These are phyloP conservation scores for Nepenthes alata DNA, from an alignment of 179 eudicot genomes.

Conservation along the genomic window DNA sequence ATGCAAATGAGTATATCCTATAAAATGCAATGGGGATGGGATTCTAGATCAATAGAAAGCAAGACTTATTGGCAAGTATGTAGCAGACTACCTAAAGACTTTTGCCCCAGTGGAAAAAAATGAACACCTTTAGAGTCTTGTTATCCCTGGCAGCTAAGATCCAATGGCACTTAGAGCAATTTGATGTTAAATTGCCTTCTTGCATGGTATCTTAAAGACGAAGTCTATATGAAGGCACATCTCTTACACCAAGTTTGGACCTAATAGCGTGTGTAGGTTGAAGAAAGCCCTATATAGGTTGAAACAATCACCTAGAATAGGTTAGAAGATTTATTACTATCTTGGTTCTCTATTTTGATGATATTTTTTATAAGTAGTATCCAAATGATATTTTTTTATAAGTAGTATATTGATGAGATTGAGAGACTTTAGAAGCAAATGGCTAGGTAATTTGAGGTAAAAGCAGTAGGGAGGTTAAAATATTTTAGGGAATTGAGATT, in stretches of 20 bases:
- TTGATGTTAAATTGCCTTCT: not conserved
- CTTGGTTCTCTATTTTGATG: conserved; percentile 2
- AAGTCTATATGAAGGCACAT: not conserved
- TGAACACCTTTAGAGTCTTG: not conserved
- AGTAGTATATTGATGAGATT: not conserved
- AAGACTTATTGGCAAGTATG: not conserved
- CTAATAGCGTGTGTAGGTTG: not conserved
- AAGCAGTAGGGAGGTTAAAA: conserved; percentile 1
- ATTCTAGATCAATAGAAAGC: not conserved
- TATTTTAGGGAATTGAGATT: not conserved
- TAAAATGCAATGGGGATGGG: not conserved
- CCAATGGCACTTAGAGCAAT: not conserved
- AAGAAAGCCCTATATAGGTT: not conserved
- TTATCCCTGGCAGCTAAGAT: not conserved
- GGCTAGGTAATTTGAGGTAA: not conserved
- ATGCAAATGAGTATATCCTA: not conserved
- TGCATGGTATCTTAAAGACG: not conserved
- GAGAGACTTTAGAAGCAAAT: not conserved
- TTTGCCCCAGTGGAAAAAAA: not conserved
- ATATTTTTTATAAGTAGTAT: not conserved
- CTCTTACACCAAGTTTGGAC: not conserved
- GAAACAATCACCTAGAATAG: not conserved
- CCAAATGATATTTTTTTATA: not conserved
- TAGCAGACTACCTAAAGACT: not conserved
- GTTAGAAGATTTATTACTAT: not conserved